Percentiles rank a stretch among this genome's conserved stretches.
phyloP scores from a whole-genome alignment of 305 asterid genomes.

The Rubia occidens region DNA sequence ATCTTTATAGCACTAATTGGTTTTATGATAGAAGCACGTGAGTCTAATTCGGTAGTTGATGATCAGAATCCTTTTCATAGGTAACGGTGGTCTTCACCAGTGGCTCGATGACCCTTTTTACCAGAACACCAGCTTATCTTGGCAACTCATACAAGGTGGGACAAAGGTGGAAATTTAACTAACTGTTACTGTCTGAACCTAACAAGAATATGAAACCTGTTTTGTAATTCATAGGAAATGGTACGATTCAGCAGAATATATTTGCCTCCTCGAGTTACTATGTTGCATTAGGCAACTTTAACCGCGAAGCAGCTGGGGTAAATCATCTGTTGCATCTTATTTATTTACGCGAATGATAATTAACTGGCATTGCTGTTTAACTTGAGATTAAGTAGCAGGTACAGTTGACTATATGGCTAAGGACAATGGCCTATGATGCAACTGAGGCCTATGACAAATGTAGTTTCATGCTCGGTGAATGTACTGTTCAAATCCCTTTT shows the following conservation, averaged over 20 bases:
- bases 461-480: conserved; percentile 34
- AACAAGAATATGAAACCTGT: neutral
- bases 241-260: conserved; percentile 41
- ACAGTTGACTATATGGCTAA: conserved; percentile 30
- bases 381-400: conserved; percentile 35
- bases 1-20: too few relatives aligned
- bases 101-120: conserved; percentile 75
- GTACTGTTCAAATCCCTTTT: conserved; percentile 36
- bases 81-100: conserved; percentile 39
- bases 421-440: conserved; percentile 45
- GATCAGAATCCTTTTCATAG: conserved; percentile 29
- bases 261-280: conserved; percentile 46
- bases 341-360: neutral
- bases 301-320: conserved; percentile 45
- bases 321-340: neutral
- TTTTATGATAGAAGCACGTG: too few relatives aligned
- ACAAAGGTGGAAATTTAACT: conserved; percentile 7
- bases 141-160: conserved; percentile 66
- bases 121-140: conserved; percentile 44
- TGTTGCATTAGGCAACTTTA: conserved; percentile 65
- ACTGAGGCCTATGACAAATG: conserved; percentile 53
- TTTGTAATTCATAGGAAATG: conserved; percentile 48
- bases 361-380: neutral
- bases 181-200: neutral
- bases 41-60: neutral